Evolutionary conservation across 306 rosid genomes (phyloP).

Genomic region (Quercus suber): DNA sequence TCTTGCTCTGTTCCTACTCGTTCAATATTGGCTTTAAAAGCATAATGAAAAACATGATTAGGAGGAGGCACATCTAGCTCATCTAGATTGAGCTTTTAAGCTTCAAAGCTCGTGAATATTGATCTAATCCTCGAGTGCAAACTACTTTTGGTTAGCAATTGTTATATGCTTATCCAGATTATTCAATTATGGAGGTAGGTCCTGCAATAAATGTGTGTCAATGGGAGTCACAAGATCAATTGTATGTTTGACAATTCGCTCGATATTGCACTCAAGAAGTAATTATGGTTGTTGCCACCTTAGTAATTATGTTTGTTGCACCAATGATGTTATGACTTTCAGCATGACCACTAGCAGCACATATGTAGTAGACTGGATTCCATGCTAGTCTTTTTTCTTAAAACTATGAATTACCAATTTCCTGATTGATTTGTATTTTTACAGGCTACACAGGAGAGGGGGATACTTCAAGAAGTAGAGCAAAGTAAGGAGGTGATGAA

Average conservation of each 20-base stretch:
- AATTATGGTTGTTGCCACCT: too few species aligned
- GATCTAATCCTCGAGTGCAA: neutral
- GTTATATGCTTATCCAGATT: too few species aligned
- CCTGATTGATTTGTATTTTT: neutral
- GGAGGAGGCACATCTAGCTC: neutral
- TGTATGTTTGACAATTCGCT: too few species aligned
- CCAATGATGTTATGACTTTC: too few species aligned
- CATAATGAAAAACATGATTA: neutral
- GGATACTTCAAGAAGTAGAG: constrained; percentile 47
- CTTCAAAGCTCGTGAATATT: neutral
- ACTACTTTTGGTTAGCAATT: too few species aligned
- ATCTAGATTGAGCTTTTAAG: neutral
- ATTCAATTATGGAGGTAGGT: neutral
- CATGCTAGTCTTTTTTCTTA: neutral
- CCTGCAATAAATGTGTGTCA: too few species aligned
- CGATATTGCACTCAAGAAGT: too few species aligned
- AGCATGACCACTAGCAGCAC: too few species aligned
- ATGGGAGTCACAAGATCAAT: too few species aligned
- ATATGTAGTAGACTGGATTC: neutral
- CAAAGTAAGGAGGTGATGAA: constrained; percentile 41
- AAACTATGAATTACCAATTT: neutral
- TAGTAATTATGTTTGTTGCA: too few species aligned
- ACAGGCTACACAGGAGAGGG: constrained; percentile 54
- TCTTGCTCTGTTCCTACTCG: neutral
- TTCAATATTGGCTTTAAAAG: neutral